Evolutionary conservation across 2,329 filamentous ascomycete genomes (phyloP).

Genomic region (Ophiostoma ulmi): DNA sequence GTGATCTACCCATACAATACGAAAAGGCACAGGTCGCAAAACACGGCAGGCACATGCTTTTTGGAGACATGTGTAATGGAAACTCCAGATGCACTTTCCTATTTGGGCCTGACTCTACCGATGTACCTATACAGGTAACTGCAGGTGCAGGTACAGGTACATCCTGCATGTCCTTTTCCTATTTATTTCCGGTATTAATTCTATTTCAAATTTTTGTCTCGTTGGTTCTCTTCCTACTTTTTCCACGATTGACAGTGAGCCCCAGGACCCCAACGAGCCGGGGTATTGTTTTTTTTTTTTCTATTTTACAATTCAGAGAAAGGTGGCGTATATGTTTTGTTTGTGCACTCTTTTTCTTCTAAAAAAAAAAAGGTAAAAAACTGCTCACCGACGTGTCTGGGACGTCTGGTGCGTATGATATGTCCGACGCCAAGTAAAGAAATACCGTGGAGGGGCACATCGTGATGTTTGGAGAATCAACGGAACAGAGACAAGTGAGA

Average conservation of each 20-base stretch:
- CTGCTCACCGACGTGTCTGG: neutral
- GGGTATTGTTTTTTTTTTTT: neutral
- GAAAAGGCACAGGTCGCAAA: neutral
- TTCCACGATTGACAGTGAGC: conserved; percentile 3
- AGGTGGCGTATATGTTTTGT: neutral
- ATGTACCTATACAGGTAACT: neutral
- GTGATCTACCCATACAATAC: neutral
- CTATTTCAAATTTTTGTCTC: conserved; percentile 17
- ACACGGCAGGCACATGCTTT: conserved; percentile 4
- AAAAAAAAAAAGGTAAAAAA: neutral
- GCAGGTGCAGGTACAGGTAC: conserved; percentile 1
- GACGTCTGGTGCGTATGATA: no score
- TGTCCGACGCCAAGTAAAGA: neutral
- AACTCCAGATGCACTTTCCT: conserved; percentile 8
- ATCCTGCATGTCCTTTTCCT: neutral
- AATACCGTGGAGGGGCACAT: neutral
- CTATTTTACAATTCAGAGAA: neutral
- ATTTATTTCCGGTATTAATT: neutral
- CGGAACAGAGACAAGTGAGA: neutral
- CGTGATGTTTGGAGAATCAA: neutral
- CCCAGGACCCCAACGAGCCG: neutral
- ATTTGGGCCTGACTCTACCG: neutral
- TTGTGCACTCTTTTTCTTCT: neutral
- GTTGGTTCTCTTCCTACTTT: neutral
- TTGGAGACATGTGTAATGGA: conserved; percentile 4